Percentiles rank a stretch among this genome's conserved stretches.
phyloP scores from a whole-genome alignment of 352 stramenopile species.

The Pythium insidiosum region DNA sequence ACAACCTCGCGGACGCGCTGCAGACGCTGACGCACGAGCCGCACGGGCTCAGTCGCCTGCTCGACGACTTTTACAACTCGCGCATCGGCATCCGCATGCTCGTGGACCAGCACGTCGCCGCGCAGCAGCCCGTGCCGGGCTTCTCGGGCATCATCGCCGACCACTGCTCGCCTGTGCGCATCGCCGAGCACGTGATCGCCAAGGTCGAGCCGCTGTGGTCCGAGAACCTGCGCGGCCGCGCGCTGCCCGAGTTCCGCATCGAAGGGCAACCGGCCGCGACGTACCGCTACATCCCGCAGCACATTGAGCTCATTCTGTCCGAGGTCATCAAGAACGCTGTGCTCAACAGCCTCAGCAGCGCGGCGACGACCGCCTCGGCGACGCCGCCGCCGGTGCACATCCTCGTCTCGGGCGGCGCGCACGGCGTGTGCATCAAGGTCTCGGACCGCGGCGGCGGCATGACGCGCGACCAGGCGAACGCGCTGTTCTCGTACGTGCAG shows the following conservation, averaged over 20 bases:
- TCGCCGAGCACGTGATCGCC: slow-evolving; percentile 46
- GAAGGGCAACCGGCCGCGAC: slow-evolving; percentile 38
- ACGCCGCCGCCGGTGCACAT: slow-evolving; percentile 48
- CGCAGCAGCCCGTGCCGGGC: slow-evolving; percentile 40
- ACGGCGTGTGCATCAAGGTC: slow-evolving; percentile 79
- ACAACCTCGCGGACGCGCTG: slow-evolving; percentile 54
- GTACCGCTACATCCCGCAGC: slow-evolving; percentile 75
- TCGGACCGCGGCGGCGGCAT: slow-evolving; percentile 67
- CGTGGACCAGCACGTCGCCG: slow-evolving; percentile 69
- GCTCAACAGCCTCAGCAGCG: slow-evolving; percentile 50
- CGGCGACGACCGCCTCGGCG: slow-evolving; percentile 1
- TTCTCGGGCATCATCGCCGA: slow-evolving; percentile 64
- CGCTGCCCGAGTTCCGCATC: slow-evolving; percentile 53
- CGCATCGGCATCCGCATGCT: slow-evolving; percentile 80
- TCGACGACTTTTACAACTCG: slow-evolving; percentile 82
- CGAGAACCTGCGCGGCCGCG: slow-evolving; percentile 29
- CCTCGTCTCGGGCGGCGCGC: slow-evolving; percentile 47
- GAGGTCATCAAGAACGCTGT: slow-evolving; percentile 80
- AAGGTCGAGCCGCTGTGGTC: slow-evolving; percentile 51
- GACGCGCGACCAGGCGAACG: slow-evolving; percentile 67
- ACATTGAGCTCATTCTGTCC: slow-evolving; percentile 76
- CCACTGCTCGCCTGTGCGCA: slow-evolving; percentile 55
- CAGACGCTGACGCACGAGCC: slow-evolving; percentile 47
- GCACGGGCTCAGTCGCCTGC: slow-evolving; percentile 40
- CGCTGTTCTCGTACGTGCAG: slow-evolving; percentile 46